Percentiles rank a stretch among this genome's conserved stretches.
Evolutionary conservation across 495 filamentous ascomycete species (phyloP).

Genomic region (Aspergillus leporis): DNA sequence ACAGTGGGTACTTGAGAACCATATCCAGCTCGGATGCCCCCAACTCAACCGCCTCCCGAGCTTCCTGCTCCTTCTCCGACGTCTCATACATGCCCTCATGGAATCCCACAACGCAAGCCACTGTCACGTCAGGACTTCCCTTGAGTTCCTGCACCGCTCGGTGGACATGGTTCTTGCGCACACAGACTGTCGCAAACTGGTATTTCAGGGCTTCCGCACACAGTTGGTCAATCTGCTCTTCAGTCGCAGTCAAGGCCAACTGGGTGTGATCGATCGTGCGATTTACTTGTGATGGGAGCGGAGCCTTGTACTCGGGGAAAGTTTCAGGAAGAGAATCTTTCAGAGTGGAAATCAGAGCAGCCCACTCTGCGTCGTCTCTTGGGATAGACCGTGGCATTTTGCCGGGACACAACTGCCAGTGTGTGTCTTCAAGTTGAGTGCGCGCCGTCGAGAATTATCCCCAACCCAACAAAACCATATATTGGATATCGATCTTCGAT

Average conservation of each 20-base stretch:
- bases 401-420: not conserved
- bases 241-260: conserved; percentile 54
- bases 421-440: not conserved
- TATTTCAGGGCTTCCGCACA: conserved; percentile 61
- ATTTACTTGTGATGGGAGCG: conserved; percentile 26
- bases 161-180: conserved; percentile 53
- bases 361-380: conserved; percentile 40
- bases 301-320: conserved; percentile 26
- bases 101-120: conserved; percentile 69
- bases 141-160: conserved; percentile 55
- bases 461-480: not conserved
- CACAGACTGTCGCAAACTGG: conserved; percentile 63
- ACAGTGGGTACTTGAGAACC: conserved; percentile 60
- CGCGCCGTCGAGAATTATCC: not conserved
- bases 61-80: conserved; percentile 54
- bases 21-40: conserved; percentile 69
- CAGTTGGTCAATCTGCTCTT: conserved; percentile 57
- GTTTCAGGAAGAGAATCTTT: conserved; percentile 27
- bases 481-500: not conserved
- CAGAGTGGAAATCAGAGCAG: conserved; percentile 27
- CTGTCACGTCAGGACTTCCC: conserved; percentile 42
- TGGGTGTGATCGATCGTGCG: conserved; percentile 69
- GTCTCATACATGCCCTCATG: conserved; percentile 61
- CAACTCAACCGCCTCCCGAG: conserved; percentile 52
- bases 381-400: conserved; percentile 24